Evolutionary conservation across 2,329 filamentous ascomycete species (phyloP), one percentile per base, ranked within the genome.

Genomic region (Thyridium curvatum): DNA sequence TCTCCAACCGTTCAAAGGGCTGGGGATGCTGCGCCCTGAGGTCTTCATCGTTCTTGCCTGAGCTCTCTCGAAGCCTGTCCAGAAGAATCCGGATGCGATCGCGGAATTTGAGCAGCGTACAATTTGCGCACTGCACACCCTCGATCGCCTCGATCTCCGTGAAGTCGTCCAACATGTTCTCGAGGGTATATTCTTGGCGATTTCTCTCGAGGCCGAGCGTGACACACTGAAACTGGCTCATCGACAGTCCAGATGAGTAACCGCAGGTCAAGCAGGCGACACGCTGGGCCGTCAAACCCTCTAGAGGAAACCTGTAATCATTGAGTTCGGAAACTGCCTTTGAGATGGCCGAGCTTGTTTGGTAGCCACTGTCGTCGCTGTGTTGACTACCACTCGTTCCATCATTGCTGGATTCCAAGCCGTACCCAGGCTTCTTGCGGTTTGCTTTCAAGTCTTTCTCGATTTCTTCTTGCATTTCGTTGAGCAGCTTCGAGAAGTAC

Each of bases 161-260:
- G 56, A 91, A 95, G 16, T 88, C 81, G 54, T 94, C 84, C 15
- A 98, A 65, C 40, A 88, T 83, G 42, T 93, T 82, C 41, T 81
- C 79, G 1, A 97, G 64, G 44, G 88, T 77, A 52, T 90, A 86
- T 14, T 73, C 67, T 21, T 62, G 56, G 46, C 70, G 72, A 35
- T 73, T 71, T 5, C 72, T 64, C 1, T 85, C 86, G 2, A 97
- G 76, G 29, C 84, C 88, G 1, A 97, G 76, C 0, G 91, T 96
- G 34, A 97, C 67, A 53, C 89, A 96, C 55, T 93, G 96, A 69
- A 97, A 97, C 0, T 89, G 88, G 15, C 88, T 94, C 64, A 97
- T 78, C 2, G 86, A 89, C 12, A 96, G 71, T 2, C 90, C 90
- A 51, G 95, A 89, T 0, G 87, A 89, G 61, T 86, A 84, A 8